Evolutionary conservation across 345 rosid species (phyloP).

Genomic region (Aquilaria malaccensis): DNA sequence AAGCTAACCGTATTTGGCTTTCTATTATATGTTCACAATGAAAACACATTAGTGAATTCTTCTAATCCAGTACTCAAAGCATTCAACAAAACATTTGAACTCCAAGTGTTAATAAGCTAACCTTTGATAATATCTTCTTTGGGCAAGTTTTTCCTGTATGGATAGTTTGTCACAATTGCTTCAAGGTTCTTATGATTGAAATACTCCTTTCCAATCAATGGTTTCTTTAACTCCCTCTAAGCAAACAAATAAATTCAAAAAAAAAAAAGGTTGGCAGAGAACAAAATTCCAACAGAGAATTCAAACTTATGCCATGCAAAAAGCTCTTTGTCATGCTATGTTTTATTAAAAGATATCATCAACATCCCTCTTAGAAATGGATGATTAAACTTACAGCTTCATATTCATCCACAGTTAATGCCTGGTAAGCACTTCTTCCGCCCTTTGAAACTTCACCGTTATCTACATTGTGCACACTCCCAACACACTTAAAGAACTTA

Average conservation of each 20-base stretch:
- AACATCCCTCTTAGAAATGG: conserved; percentile 6
- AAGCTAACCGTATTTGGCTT: conserved; percentile 77
- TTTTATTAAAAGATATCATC: conserved; percentile 2
- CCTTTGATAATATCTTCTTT: conserved; percentile 80
- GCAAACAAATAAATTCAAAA: conserved; percentile 16
- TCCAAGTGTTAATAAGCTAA: conserved; percentile 19
- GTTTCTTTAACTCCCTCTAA: conserved; percentile 87
- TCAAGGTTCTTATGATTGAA: conserved; percentile 88
- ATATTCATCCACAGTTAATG: conserved; percentile 78
- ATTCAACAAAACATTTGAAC: not conserved
- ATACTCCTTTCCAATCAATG: conserved; percentile 90
- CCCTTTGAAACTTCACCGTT: conserved; percentile 45
- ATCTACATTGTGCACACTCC: conserved; percentile 66
- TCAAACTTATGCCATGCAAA: not conserved
- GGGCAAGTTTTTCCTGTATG: conserved; percentile 72
- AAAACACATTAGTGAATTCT: conserved; percentile 16
- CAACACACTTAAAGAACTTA: conserved; percentile 92
- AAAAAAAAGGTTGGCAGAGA: conserved; percentile 1
- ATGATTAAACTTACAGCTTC: conserved; percentile 69
- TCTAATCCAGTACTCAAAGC: conserved; percentile 8
- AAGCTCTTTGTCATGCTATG: not conserved
- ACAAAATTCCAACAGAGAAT: conserved; percentile 2
- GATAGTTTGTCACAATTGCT: conserved; percentile 80
- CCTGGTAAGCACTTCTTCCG: conserved; percentile 62
- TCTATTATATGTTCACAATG: conserved; percentile 40